These are phyloP conservation scores for Smittium mucronatum DNA, from an alignment of 371 early-diverging fungal genomes.

Conservation along the genomic window DNA sequence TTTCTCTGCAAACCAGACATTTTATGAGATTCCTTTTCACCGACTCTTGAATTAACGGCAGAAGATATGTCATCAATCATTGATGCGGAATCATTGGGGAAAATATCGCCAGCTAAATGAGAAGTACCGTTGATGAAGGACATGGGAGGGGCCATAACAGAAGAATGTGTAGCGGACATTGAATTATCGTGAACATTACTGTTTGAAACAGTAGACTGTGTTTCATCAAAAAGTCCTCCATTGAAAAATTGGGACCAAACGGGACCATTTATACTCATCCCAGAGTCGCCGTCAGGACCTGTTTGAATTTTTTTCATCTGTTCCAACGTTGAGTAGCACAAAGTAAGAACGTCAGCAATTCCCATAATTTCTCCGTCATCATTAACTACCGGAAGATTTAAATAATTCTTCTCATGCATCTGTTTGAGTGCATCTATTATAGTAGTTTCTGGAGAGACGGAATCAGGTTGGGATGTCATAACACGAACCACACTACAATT, in stretches of 20 bases:
- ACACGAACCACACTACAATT: conserved; percentile 87
- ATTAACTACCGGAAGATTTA: conserved; percentile 88
- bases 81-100: conserved; percentile 45
- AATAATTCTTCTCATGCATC: conserved; percentile 90
- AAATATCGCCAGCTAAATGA: conserved; percentile 32
- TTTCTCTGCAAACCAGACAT: background rate
- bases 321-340: conserved; percentile 71
- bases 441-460: conserved; percentile 64
- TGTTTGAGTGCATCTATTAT: conserved; percentile 89
- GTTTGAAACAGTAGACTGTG: background rate
- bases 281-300: conserved; percentile 20
- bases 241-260: conserved; percentile 38
- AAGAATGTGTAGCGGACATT: conserved; percentile 19
- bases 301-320: conserved; percentile 49
- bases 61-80: conserved; percentile 35
- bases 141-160: conserved; percentile 20
- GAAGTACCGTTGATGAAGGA: conserved; percentile 30
- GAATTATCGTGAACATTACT: conserved; percentile 5
- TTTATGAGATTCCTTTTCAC: conserved; percentile 31
- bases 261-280: conserved; percentile 21
- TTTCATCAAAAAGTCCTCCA: conserved; percentile 23
- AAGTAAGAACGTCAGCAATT: conserved; percentile 79
- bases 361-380: conserved; percentile 58
- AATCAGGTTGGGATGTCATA: conserved; percentile 98
- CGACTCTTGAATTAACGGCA: conserved; percentile 35